Evolutionary conservation across 805 yeast species (phyloP), one percentile per base, ranked within the genome.

Genomic region (Metschnikowia borealis): DNA sequence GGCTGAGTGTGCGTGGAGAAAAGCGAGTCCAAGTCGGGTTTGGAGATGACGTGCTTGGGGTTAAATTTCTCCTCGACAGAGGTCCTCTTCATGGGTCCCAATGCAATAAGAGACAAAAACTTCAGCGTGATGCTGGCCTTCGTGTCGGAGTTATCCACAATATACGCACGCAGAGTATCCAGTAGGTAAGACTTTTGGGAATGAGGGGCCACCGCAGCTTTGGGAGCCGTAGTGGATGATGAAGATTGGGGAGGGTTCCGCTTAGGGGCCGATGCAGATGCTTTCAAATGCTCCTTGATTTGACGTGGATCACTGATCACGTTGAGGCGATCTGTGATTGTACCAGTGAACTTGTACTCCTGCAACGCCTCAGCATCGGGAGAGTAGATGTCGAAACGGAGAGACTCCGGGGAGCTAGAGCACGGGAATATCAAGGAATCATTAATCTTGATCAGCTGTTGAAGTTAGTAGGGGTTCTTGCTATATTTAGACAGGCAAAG

Each of bases 381-480:
- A 10, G 63, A 52, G 56, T 70, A 72, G 5, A 73, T 53, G 50
- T 69, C 73, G 23, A 70, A 64, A 42, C 69, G 69, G 49, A 69
- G 65, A 39, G 62, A 65, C 50, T 72, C 77, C 15, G 67, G 67
- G 17, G 65, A 54, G 26, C 59, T 59, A 18, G 62, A 51, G 51
- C 75, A 72, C 11, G 76, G 75, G 40, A 60, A 69, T 26, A 56
- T 53, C 44, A 63, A 46, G 4, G 57, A 48, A 31, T 66, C 68
- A 17, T 61, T 54, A 36, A 69, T 52, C 46, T 62, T 66, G 32
- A 71, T 59, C 41, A 67, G 66, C 66, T 68, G 50, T 34, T n/a
- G 31, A 26, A 18, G 59, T 59, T 60, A 62, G 67, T 62, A 59
- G 15, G 39, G 11, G 37, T 13, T 39, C n/a, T 32, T 42, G 45